Percentiles rank a stretch among this genome's conserved stretches.
These are phyloP conservation scores for Priceomyces melissophilus DNA, from an alignment of 805 yeast genomes.

Conservation along the genomic window DNA sequence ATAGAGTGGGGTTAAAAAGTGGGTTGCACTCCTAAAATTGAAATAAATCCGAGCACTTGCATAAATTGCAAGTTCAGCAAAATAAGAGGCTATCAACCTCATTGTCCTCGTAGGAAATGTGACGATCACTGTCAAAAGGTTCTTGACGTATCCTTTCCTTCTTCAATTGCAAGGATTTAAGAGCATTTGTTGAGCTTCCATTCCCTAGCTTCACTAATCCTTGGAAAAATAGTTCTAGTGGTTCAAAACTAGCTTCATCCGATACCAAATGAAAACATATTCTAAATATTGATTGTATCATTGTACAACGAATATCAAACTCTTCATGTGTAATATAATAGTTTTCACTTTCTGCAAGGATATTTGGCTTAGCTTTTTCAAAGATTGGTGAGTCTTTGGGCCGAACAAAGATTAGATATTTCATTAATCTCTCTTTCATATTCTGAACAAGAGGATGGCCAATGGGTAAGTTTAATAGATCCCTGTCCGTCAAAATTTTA, in stretches of 20 bases:
- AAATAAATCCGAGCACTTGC: too few species aligned
- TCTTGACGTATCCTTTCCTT: conserved; percentile 4
- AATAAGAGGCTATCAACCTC: too few species aligned
- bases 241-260: conserved; percentile 25
- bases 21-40: too few species aligned
- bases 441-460: conserved; percentile 25
- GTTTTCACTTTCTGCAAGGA: conserved; percentile 23
- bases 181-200: conserved; percentile 27
- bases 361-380: conserved; percentile 8
- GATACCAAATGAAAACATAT: conserved; percentile 17
- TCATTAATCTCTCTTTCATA: conserved; percentile 16
- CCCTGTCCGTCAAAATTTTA: conserved; percentile 29
- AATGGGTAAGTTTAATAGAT: conserved; percentile 35
- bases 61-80: too few species aligned
- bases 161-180: conserved; percentile 9
- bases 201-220: conserved; percentile 32
- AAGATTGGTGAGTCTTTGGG: conserved; percentile 10
- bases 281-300: conserved; percentile 30
- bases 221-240: conserved; percentile 26
- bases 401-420: conserved; percentile 22
- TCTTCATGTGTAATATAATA: conserved; percentile 20
- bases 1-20: too few species aligned
- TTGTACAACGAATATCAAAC: conserved; percentile 30
- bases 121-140: too few species aligned
- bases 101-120: too few species aligned